A percentile compares a stretch with the other conserved stretches of the same genome.
Conservation (phyloP, 352 stramenopile genomes). For the Blastocystis sp. region DNA sequence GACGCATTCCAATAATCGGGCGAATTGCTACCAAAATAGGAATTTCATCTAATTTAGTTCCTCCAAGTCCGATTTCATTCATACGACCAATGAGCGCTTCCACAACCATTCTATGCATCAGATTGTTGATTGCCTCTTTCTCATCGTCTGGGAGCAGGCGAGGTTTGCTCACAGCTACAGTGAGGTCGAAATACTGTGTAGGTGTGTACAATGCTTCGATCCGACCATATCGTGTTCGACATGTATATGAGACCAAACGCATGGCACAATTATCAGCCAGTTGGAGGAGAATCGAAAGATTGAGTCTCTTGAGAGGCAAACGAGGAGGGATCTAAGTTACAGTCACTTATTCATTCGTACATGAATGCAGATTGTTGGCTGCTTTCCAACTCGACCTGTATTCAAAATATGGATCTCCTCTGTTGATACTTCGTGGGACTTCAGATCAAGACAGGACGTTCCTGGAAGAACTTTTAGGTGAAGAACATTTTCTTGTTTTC, state of each 20-base stretch:
- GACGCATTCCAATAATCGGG: conserved; percentile 86
- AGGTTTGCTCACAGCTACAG: not conserved
- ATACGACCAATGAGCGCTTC: conserved; percentile 20
- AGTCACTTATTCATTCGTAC: conserved; percentile 77
- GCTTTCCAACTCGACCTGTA: conserved; percentile 75
- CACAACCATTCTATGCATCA: not conserved
- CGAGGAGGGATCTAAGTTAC: not conserved
- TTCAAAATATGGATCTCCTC: conserved; percentile 73
- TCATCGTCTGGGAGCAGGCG: not conserved
- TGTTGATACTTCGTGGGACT: conserved; percentile 69
- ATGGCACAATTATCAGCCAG: conserved; percentile 12
- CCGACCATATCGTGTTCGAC: not conserved
- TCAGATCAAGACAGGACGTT: not conserved
- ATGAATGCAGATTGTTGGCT: conserved; percentile 76
- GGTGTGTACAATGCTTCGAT: not conserved
- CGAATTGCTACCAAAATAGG: conserved; percentile 81
- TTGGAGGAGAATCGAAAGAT: not conserved
- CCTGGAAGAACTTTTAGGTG: conserved; percentile 77
- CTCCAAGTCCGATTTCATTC: conserved; percentile 81
- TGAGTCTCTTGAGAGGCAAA: not conserved
- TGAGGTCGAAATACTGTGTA: conserved; percentile 13
- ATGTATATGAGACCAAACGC: conserved; percentile 13
- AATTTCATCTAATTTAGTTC: conserved; percentile 86
- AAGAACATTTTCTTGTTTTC: conserved; percentile 63
- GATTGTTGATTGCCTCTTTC: not conserved